Evolutionary conservation across 441 rosid genomes (phyloP).

Genomic region (Melastoma candidum): DNA sequence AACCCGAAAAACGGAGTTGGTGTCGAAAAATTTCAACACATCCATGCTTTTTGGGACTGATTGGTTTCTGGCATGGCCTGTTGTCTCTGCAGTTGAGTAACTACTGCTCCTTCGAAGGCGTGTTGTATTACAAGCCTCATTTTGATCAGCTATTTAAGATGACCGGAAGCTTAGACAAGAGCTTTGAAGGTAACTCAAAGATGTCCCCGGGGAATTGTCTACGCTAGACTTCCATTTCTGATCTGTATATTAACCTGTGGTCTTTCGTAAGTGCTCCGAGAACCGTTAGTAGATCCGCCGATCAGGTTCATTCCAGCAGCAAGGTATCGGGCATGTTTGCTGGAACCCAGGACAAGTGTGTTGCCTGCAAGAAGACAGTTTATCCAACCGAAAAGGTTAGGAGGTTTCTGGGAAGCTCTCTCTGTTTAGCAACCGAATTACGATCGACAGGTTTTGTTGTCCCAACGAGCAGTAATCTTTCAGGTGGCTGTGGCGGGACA

Average conservation of each 20-base stretch:
- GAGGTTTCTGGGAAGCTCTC: neutral
- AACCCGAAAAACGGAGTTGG: no score
- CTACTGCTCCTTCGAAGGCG: conserved; percentile 15
- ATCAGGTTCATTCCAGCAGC: conserved; percentile 3
- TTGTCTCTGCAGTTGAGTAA: conserved; percentile 7
- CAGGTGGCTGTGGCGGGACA: conserved; percentile 48
- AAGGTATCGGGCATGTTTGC: conserved; percentile 37
- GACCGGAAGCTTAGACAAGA: conserved; percentile 17
- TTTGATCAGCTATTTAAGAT: conserved; percentile 15
- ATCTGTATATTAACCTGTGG: no score
- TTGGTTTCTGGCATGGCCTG: neutral
- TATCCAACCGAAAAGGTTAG: conserved; percentile 52
- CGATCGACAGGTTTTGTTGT: neutral
- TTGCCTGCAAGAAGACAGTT: conserved; percentile 34
- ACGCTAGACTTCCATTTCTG: no score
- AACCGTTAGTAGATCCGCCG: no score
- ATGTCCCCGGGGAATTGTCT: no score
- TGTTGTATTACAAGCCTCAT: conserved; percentile 12
- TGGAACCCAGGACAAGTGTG: conserved; percentile 51
- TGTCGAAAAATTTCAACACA: no score
- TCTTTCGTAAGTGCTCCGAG: no score
- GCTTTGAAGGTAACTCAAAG: conserved; percentile 11
- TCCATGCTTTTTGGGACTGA: no score
- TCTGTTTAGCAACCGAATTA: neutral
- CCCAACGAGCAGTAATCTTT: neutral